These are phyloP conservation scores for Aegilops longissima DNA, from an alignment of 176 grass and related monocot species.

Conservation along the genomic window DNA sequence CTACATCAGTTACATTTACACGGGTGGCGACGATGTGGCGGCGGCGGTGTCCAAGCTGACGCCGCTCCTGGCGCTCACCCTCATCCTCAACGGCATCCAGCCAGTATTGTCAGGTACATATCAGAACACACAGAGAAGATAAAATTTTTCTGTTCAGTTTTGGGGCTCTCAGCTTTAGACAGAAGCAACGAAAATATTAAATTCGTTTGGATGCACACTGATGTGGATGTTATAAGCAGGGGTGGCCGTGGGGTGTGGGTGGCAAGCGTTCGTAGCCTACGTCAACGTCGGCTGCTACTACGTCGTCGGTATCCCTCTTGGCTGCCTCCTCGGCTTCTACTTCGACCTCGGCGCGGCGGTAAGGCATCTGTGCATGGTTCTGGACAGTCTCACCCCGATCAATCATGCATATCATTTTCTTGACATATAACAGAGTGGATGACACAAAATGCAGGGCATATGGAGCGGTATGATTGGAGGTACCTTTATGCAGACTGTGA, in stretches of 20 bases:
- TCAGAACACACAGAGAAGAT: not conserved
- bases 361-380: not conserved
- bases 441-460: slow-evolving; percentile 51
- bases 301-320: slow-evolving; percentile 37
- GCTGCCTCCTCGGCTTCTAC: slow-evolving; percentile 40
- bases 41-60: slow-evolving; percentile 43
- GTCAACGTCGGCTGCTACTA: slow-evolving; percentile 52
- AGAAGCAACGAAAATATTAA: not conserved
- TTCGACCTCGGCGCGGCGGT: slow-evolving; percentile 43
- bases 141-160: not conserved
- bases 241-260: slow-evolving; percentile 44
- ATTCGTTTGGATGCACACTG: not conserved
- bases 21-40: slow-evolving; percentile 46
- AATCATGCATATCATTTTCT: not conserved
- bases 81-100: slow-evolving; percentile 70
- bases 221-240: not conserved
- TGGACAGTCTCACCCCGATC: not conserved
- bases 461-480: slow-evolving; percentile 85
- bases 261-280: slow-evolving; percentile 52
- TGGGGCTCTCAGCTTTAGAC: not conserved
- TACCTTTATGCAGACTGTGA: slow-evolving; percentile 70
- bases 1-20: slow-evolving; percentile 59
- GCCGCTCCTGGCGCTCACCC: slow-evolving; percentile 46
- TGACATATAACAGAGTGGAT: not conserved
- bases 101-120: slow-evolving; percentile 60